Percentiles rank a stretch among this genome's conserved stretches.
Evolutionary conservation across 768 basidiomycete genomes (phyloP).

Genomic region (Hypholoma sublateritium): DNA sequence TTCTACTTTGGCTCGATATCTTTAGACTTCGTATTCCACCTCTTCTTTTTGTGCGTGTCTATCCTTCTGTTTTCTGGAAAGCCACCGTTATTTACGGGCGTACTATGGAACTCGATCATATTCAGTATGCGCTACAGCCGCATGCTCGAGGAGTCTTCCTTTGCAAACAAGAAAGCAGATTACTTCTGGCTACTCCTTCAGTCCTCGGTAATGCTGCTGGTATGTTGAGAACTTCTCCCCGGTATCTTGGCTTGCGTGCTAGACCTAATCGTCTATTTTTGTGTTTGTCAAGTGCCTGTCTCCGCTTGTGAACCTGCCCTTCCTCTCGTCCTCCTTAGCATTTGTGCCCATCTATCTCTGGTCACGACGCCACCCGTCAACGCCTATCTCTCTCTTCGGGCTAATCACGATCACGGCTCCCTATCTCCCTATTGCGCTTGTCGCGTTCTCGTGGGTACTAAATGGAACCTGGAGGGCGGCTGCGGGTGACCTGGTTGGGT

Average conservation of each 20-base stretch:
- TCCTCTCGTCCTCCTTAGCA: constrained; percentile 89
- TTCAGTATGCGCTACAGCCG: constrained; percentile 93
- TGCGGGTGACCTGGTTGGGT: constrained; percentile 78
- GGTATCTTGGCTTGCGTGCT: not conserved
- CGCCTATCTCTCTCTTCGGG: constrained; percentile 95
- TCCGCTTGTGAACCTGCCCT: constrained; percentile 87
- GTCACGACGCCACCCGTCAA: constrained; percentile 91
- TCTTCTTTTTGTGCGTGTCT: constrained; percentile 92
- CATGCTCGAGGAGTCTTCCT: constrained; percentile 96
- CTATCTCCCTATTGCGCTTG: constrained; percentile 90
- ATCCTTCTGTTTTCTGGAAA: not conserved
- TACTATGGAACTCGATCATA: not conserved
- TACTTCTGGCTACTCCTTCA: constrained; percentile 93
- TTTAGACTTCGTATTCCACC: constrained; percentile 92
- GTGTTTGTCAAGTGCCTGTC: constrained; percentile 62
- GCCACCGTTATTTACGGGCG: not conserved
- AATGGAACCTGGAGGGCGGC: constrained; percentile 86
- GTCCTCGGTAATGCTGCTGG: constrained; percentile 84
- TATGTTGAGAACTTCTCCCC: constrained; percentile 26
- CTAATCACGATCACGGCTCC: constrained; percentile 93
- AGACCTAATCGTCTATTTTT: not conserved
- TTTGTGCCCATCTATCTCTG: constrained; percentile 97
- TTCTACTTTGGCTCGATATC: constrained; percentile 95
- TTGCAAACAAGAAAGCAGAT: constrained; percentile 87
- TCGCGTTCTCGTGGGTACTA: constrained; percentile 81